phyloP scores from a whole-genome alignment of 2,329 filamentous ascomycete genomes.

The Diaporthe aspalathi region DNA sequence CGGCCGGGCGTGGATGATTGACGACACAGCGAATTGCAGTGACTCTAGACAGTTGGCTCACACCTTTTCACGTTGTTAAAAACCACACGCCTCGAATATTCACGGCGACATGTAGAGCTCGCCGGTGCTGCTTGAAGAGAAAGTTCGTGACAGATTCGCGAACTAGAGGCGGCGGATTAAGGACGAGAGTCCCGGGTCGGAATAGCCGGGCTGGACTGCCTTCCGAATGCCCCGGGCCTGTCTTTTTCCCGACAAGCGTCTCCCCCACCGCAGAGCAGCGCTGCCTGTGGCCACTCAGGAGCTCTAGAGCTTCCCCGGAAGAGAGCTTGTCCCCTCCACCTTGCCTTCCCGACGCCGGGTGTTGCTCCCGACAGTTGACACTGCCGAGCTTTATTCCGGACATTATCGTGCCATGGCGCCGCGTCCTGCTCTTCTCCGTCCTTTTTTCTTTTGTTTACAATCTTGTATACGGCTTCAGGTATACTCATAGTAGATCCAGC shows the following conservation, averaged over 20 bases:
- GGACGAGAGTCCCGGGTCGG: neutral
- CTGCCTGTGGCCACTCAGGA: conserved; percentile 9
- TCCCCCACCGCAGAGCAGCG: conserved; percentile 1
- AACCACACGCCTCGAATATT: neutral
- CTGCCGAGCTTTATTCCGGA: conserved; percentile 17
- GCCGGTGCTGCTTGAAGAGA: neutral
- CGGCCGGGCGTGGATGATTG: neutral
- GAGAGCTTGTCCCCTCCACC: conserved; percentile 30
- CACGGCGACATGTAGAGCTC: neutral
- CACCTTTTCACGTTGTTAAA: neutral
- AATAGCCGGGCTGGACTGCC: conserved; percentile 23
- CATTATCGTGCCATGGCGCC: neutral
- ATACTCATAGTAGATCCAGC: neutral
- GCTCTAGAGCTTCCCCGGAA: conserved; percentile 20
- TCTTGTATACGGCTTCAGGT: neutral
- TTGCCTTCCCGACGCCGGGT: conserved; percentile 25
- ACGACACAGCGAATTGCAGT: neutral
- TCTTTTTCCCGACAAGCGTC: conserved; percentile 1
- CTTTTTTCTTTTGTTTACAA: conserved; percentile 9
- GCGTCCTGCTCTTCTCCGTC: neutral
- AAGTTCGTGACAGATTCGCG: neutral
- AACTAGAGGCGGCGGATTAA: neutral
- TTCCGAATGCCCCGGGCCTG: conserved; percentile 15
- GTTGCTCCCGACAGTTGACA: conserved; percentile 13
- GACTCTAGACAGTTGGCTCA: too few species aligned